phyloP scores from a whole-genome alignment of 257 asterid genomes.

The Coffea eugenioides region DNA sequence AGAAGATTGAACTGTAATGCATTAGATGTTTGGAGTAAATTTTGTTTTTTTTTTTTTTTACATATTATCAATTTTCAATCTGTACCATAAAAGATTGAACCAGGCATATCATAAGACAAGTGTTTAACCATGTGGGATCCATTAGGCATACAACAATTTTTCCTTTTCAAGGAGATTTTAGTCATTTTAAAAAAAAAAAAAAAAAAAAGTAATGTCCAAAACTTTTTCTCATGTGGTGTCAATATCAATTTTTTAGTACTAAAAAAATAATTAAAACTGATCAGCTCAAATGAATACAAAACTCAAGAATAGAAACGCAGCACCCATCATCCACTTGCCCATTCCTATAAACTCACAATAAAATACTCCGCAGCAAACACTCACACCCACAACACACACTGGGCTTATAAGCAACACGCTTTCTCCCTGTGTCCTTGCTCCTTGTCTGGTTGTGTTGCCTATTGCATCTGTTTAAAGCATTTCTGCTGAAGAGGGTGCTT shows the following conservation, averaged over 20 bases:
- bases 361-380: background rate
- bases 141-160: no score
- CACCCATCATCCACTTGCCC: constrained; percentile 14
- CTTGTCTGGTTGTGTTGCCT: background rate
- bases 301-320: background rate
- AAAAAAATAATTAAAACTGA: background rate
- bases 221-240: background rate
- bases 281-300: background rate
- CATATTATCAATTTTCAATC: no score
- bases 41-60: no score
- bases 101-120: no score
- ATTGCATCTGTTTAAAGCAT: constrained; percentile 30
- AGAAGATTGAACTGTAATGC: no score
- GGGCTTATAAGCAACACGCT: background rate
- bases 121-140: no score
- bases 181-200: background rate
- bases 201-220: background rate
- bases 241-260: background rate
- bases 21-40: no score
- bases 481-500: constrained; percentile 13
- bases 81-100: no score
- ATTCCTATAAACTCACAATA: background rate
- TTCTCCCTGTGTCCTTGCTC: constrained; percentile 15
- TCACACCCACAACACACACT: background rate
- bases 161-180: background rate